Conservation (phyloP, 2,329 filamentous ascomycete species). For the Periconia sp. region DNA sequence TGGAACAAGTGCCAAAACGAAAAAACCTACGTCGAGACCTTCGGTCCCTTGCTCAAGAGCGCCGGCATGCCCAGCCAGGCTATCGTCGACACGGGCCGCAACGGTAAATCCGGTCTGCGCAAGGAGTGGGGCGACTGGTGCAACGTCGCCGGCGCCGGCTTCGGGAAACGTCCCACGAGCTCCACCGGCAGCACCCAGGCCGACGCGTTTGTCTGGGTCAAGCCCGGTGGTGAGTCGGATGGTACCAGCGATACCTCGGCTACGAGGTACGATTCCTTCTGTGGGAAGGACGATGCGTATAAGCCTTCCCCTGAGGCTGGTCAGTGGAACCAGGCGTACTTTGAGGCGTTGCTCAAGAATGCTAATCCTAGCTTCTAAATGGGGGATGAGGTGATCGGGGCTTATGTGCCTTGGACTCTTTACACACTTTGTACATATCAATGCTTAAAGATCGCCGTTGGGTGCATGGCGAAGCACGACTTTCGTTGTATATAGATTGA, state of each 20-base stretch:
- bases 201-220: constrained; percentile 72
- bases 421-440: not conserved
- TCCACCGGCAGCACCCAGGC: constrained; percentile 60
- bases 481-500: not conserved
- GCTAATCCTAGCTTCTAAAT: constrained; percentile 40
- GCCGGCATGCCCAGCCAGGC: constrained; percentile 57
- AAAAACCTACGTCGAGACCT: constrained; percentile 54
- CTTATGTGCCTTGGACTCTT: too few species aligned
- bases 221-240: constrained; percentile 63
- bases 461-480: not conserved
- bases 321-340: constrained; percentile 62
- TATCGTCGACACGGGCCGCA: constrained; percentile 61
- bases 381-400: not conserved
- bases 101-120: constrained; percentile 53
- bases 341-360: constrained; percentile 41
- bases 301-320: constrained; percentile 71
- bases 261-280: constrained; percentile 58
- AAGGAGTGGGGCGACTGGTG: constrained; percentile 68
- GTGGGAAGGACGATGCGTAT: constrained; percentile 57
- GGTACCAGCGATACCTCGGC: constrained; percentile 49
- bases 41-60: constrained; percentile 52
- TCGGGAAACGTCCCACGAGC: constrained; percentile 61
- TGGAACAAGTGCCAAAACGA: constrained; percentile 54
- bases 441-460: not conserved
- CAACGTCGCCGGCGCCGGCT: constrained; percentile 66